These are phyloP conservation scores for Xylaria curta DNA, from an alignment of 495 filamentous ascomycete species.

Conservation along the genomic window DNA sequence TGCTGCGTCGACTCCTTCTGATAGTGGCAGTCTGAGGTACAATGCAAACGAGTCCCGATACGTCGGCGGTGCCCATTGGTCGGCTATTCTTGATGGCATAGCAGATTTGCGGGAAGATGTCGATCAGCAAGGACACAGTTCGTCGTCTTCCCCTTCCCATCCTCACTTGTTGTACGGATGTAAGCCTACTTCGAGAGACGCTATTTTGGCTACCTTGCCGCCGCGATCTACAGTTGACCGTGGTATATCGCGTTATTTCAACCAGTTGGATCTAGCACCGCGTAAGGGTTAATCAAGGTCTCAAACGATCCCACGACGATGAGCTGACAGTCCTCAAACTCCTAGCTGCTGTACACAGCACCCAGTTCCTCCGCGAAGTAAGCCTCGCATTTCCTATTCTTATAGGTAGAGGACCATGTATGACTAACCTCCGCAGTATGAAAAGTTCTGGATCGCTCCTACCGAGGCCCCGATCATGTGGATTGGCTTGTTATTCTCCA, in stretches of 20 bases:
- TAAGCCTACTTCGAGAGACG: slow-evolving; percentile 38
- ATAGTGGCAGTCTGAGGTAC: slow-evolving; percentile 43
- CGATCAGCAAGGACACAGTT: slow-evolving; percentile 1
- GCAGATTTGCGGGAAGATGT: slow-evolving; percentile 40
- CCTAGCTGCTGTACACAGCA: slow-evolving; percentile 41
- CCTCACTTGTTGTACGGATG: slow-evolving; percentile 46
- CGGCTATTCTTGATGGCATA: slow-evolving; percentile 48
- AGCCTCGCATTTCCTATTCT: neutral
- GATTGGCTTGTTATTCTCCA: slow-evolving; percentile 43
- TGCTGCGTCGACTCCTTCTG: slow-evolving; percentile 30
- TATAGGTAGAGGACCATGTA: neutral
- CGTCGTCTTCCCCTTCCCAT: slow-evolving; percentile 23
- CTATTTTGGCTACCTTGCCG: slow-evolving; percentile 47
- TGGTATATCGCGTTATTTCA: slow-evolving; percentile 48
- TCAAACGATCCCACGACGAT: neutral
- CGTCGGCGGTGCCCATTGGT: slow-evolving; percentile 51
- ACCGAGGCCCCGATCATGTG: slow-evolving; percentile 38
- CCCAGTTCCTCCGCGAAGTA: slow-evolving; percentile 45
- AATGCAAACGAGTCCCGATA: slow-evolving; percentile 42
- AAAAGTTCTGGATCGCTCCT: slow-evolving; percentile 40
- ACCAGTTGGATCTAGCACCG: slow-evolving; percentile 37
- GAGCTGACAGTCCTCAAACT: neutral
- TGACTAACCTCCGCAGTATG: slow-evolving; percentile 34
- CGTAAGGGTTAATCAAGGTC: slow-evolving; percentile 4
- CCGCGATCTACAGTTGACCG: slow-evolving; percentile 43